These are phyloP conservation scores for Kodamaea ohmeri DNA, from an alignment of 1,139 yeast genomes.

Conservation along the genomic window DNA sequence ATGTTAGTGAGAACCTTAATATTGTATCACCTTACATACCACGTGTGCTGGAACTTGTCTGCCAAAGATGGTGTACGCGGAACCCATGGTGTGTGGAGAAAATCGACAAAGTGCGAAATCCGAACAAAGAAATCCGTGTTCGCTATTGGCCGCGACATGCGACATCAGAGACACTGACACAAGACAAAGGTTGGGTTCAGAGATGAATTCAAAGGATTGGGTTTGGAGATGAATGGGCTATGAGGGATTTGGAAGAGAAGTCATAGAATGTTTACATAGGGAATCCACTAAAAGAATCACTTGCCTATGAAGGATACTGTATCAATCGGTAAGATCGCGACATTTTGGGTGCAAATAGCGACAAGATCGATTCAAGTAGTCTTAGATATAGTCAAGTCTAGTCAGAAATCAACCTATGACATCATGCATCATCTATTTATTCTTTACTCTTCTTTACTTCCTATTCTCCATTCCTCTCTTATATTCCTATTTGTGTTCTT, in stretches of 20 bases:
- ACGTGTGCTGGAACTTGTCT: constrained; percentile 62
- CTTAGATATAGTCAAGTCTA: not conserved
- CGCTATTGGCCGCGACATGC: constrained; percentile 9
- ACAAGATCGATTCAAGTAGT: not conserved
- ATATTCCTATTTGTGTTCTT: too few relatives aligned
- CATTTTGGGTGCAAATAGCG: not conserved
- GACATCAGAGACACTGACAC: not conserved
- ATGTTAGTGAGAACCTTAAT: constrained; percentile 13
- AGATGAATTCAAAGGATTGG: too few relatives aligned
- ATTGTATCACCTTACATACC: constrained; percentile 36
- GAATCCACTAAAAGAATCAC: too few relatives aligned
- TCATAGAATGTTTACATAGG: too few relatives aligned
- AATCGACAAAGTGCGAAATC: constrained; percentile 3
- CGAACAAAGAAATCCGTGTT: constrained; percentile 3
- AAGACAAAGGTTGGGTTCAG: not conserved
- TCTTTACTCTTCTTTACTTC: constrained; percentile 4
- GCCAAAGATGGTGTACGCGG: constrained; percentile 62
- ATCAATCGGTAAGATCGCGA: too few relatives aligned
- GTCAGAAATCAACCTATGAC: not conserved
- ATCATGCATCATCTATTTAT: not conserved
- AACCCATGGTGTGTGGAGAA: constrained; percentile 44
- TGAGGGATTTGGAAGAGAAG: too few relatives aligned
- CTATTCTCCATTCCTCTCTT: constrained; percentile 44
- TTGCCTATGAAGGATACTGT: too few relatives aligned
- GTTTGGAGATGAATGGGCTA: too few relatives aligned